A percentile compares a stretch with the other conserved stretches of the same genome.
These are phyloP conservation scores for Endothia cerciana DNA, from an alignment of 2,329 filamentous ascomycete genomes.

Conservation along the genomic window DNA sequence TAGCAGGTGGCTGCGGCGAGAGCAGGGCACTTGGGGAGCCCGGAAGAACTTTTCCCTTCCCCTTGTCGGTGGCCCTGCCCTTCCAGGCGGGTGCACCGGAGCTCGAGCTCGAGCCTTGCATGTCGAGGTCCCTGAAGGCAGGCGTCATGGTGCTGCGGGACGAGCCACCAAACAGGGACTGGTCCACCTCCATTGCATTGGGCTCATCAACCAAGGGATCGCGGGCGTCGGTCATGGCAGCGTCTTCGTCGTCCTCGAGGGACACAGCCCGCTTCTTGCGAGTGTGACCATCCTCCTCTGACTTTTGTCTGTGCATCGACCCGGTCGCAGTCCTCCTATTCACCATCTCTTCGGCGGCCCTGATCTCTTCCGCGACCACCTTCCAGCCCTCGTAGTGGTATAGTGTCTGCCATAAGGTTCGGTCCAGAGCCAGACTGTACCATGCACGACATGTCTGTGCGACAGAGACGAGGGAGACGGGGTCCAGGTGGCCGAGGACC, in stretches of 20 bases:
- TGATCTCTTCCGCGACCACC: conserved; percentile 67
- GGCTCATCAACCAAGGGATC: conserved; percentile 34
- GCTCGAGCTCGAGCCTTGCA: conserved; percentile 41
- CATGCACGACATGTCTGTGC: conserved; percentile 80
- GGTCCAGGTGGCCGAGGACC: conserved; percentile 84
- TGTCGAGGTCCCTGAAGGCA: conserved; percentile 39
- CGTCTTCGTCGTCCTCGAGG: conserved; percentile 52
- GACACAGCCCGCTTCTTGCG: conserved; percentile 60
- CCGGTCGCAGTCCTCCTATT: conserved; percentile 47
- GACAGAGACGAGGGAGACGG: conserved; percentile 76
- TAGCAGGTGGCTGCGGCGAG: conserved; percentile 6
- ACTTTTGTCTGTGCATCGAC: conserved; percentile 47
- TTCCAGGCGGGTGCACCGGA: conserved; percentile 33
- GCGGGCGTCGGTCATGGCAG: conserved; percentile 44
- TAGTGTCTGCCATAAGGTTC: conserved; percentile 81
- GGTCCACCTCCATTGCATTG: conserved; percentile 31
- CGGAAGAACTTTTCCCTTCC: conserved; percentile 37
- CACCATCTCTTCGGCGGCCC: conserved; percentile 64
- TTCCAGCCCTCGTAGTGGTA: conserved; percentile 89
- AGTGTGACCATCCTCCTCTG: conserved; percentile 54
- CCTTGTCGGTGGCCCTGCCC: conserved; percentile 38
- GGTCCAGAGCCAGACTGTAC: conserved; percentile 80
- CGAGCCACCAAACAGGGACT: conserved; percentile 34
- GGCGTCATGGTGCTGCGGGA: conserved; percentile 31
- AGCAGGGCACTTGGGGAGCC: conserved; percentile 18